Percentiles rank a stretch among this genome's conserved stretches.
These are phyloP conservation scores for Phytophthora idaei DNA, from an alignment of 352 stramenopile genomes.

Conservation along the genomic window DNA sequence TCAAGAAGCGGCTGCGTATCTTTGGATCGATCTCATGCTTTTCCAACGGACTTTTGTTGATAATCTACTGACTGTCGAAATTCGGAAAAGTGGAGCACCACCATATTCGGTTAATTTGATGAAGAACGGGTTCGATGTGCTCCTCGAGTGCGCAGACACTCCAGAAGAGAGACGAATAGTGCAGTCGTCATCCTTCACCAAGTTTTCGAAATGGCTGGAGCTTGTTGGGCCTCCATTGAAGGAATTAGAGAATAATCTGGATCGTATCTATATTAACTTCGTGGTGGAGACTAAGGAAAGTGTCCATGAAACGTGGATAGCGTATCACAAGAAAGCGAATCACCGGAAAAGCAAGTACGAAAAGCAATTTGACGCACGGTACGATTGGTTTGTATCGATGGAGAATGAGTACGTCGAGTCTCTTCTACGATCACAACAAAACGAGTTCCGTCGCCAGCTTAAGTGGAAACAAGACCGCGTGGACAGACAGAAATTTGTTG, in stretches of 20 bases:
- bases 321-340: constrained; percentile 46
- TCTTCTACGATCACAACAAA: constrained; percentile 49
- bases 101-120: constrained; percentile 79
- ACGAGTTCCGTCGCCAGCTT: constrained; percentile 59
- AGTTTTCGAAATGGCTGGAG: constrained; percentile 70
- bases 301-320: constrained; percentile 57
- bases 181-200: constrained; percentile 36
- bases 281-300: constrained; percentile 59
- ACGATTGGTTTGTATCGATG: constrained; percentile 52
- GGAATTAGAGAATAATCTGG: constrained; percentile 65
- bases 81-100: constrained; percentile 49
- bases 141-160: constrained; percentile 45
- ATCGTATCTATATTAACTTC: constrained; percentile 62
- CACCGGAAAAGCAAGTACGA: constrained; percentile 45
- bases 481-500: constrained; percentile 69
- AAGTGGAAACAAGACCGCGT: constrained; percentile 74
- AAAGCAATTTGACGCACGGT: constrained; percentile 46
- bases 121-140: constrained; percentile 77
- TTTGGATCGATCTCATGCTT: constrained; percentile 76
- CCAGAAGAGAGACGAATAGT: constrained; percentile 16
- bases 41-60: constrained; percentile 59
- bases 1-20: constrained; percentile 53
- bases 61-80: constrained; percentile 69
- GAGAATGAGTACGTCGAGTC: constrained; percentile 43
- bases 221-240: constrained; percentile 71